Conservation (phyloP, 2,329 filamentous ascomycete species). For the Venturiaceae sp. region DNA sequence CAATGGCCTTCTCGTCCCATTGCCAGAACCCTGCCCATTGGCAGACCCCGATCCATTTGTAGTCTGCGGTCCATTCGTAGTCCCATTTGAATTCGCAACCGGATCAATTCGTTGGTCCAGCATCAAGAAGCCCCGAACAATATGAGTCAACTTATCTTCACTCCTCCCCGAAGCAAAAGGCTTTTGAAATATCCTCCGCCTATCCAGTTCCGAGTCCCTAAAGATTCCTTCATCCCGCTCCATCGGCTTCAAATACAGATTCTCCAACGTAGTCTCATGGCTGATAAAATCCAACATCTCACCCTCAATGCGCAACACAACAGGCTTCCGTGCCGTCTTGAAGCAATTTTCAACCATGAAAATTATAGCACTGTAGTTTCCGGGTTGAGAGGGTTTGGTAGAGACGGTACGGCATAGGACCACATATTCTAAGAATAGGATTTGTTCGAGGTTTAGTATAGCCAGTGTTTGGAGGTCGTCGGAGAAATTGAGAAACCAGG, state of each 20-base stretch:
- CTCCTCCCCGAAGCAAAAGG: not conserved
- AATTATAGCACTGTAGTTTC: not conserved
- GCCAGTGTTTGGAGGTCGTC: not conserved
- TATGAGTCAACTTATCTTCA: not conserved
- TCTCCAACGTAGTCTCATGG: not conserved
- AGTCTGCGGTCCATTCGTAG: too few relatives aligned
- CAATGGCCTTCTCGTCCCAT: too few relatives aligned
- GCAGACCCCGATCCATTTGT: too few relatives aligned
- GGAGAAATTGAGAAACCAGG: not conserved
- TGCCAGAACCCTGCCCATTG: too few relatives aligned
- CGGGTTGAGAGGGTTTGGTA: not conserved
- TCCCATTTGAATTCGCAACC: too few relatives aligned
- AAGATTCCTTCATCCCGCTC: not conserved
- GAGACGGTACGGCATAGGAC: not conserved
- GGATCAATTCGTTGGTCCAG: not conserved
- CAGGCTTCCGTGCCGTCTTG: not conserved
- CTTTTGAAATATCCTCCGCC: not conserved
- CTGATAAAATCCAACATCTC: not conserved
- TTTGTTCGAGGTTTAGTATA: not conserved
- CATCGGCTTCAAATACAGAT: not conserved
- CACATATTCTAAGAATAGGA: not conserved
- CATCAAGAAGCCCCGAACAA: not conserved
- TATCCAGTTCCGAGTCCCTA: not conserved
- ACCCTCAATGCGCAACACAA: not conserved
- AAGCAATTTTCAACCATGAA: not conserved